phyloP scores from a whole-genome alignment of 208 protist species.

The Trypanosomatidae sp. region DNA sequence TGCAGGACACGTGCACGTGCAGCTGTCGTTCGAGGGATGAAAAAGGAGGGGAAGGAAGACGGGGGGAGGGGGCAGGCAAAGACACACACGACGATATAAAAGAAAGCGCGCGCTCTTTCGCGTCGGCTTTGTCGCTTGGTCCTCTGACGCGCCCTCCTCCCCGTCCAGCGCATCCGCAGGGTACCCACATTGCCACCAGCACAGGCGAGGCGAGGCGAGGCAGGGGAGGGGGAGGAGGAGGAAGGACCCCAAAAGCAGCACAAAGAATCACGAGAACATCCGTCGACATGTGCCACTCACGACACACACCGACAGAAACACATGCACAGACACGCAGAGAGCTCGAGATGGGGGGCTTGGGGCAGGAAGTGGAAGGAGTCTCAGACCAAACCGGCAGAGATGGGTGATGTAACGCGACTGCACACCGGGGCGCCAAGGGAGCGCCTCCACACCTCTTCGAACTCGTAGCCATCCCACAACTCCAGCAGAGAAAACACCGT shows the following conservation, averaged over 20 bases:
- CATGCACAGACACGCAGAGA: constrained; percentile 3
- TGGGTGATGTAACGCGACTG: constrained; percentile 14
- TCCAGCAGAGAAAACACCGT: constrained; percentile 74
- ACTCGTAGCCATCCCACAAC: constrained; percentile 81
- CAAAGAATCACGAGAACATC: neutral
- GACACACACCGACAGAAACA: neutral
- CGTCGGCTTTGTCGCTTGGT: too few relatives aligned
- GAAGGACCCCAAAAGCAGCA: neutral
- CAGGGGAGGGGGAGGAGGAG: neutral
- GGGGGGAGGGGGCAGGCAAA: constrained; percentile 1
- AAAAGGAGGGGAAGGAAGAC: constrained; percentile 10
- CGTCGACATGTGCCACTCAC: too few relatives aligned
- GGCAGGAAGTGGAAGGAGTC: neutral
- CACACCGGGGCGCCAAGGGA: constrained; percentile 6
- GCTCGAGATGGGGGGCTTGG: neutral
- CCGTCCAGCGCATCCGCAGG: neutral
- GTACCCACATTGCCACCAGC: neutral
- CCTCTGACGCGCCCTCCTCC: too few relatives aligned
- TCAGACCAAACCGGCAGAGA: constrained; percentile 20
- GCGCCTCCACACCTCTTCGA: constrained; percentile 38
- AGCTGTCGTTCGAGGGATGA: neutral
- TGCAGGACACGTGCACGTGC: neutral
- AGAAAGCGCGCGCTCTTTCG: neutral
- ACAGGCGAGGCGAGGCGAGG: neutral
- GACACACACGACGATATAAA: neutral